Conservation (phyloP, 2,329 filamentous ascomycete species). For the Trichothecium roseum region DNA sequence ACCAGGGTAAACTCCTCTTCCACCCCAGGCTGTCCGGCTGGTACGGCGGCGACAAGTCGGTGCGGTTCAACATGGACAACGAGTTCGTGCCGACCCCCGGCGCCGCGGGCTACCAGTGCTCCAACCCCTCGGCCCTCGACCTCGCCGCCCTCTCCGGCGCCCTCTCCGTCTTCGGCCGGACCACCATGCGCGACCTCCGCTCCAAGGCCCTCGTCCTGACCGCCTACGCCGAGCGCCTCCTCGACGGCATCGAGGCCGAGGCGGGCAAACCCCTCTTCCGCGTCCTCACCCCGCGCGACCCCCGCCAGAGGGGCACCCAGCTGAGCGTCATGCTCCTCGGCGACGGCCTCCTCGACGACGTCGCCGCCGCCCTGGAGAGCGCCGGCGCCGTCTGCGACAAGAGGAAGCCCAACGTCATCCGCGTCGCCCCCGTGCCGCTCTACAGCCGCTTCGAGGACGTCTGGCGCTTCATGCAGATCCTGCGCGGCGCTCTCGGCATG, state of each 20-base stretch:
- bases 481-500: slow-evolving; percentile 21
- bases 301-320: slow-evolving; percentile 64
- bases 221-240: slow-evolving; percentile 61
- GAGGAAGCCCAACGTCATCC: slow-evolving; percentile 74
- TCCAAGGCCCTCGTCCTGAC: slow-evolving; percentile 65
- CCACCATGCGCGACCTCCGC: slow-evolving; percentile 58
- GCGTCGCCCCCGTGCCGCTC: slow-evolving; percentile 72
- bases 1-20: slow-evolving; percentile 32
- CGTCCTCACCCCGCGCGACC: slow-evolving; percentile 61
- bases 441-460: slow-evolving; percentile 77
- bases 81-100: slow-evolving; percentile 67
- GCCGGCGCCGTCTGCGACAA: slow-evolving; percentile 71
- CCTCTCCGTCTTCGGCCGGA: slow-evolving; percentile 63
- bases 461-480: slow-evolving; percentile 33
- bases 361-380: slow-evolving; percentile 53
- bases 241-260: slow-evolving; percentile 33
- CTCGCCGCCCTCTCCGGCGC: slow-evolving; percentile 64
- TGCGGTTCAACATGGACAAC: slow-evolving; percentile 77
- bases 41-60: slow-evolving; percentile 74
- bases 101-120: slow-evolving; percentile 74
- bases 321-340: slow-evolving; percentile 57
- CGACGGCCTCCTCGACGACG: slow-evolving; percentile 58
- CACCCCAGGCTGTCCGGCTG: slow-evolving; percentile 65
- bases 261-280: slow-evolving; percentile 33
- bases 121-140: slow-evolving; percentile 71